phyloP scores from a whole-genome alignment of 441 rosid species.

The Eruca vesicaria region DNA sequence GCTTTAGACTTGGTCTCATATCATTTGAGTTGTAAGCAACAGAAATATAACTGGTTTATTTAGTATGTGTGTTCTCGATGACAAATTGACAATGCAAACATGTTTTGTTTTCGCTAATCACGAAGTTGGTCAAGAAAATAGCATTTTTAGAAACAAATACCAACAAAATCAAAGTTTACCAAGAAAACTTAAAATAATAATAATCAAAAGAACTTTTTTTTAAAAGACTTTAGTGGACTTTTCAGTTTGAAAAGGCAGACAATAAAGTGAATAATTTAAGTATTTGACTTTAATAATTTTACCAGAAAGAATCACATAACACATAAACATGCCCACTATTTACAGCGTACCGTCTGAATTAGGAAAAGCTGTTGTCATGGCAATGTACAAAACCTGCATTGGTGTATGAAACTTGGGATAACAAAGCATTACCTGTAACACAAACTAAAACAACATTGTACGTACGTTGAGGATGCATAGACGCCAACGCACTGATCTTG shows the following conservation, averaged over 20 bases:
- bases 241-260: background rate
- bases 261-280: constrained; percentile 8
- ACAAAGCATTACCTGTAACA: background rate
- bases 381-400: constrained; percentile 4
- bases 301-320: background rate
- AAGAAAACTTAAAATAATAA: no score
- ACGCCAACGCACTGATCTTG: background rate
- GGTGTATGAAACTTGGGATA: background rate
- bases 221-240: constrained; percentile 9
- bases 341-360: no score
- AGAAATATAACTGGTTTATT: background rate
- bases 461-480: background rate
- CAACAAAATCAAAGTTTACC: no score
- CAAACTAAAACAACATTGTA: background rate
- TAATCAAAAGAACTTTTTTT: background rate
- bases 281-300: constrained; percentile 4
- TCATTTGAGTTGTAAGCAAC: constrained; percentile 8
- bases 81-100: background rate
- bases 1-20: constrained; percentile 6
- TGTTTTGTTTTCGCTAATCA: background rate
- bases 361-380: no score
- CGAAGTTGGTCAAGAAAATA: background rate
- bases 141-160: constrained; percentile 6
- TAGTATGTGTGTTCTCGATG: background rate
- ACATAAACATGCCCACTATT: background rate